phyloP scores from a whole-genome alignment of 2,329 filamentous ascomycete species.

The Colletotrichum noveboracense region DNA sequence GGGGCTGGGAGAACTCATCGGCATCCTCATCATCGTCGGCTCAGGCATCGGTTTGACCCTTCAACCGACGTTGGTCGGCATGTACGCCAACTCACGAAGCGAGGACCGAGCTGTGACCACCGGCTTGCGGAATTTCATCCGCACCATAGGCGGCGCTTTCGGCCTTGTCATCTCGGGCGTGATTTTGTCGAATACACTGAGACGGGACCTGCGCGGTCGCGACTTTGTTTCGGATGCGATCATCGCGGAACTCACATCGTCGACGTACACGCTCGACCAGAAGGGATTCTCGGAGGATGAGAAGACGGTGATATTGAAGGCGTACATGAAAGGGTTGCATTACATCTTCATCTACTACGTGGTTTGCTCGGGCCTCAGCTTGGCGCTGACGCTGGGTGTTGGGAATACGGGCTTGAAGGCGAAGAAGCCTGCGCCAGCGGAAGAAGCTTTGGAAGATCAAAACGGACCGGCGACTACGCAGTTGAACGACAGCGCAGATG shows the following conservation, averaged over 20 bases:
- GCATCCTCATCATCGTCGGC: slow-evolving; percentile 37
- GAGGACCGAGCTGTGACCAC: slow-evolving; percentile 42
- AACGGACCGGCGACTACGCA: background rate
- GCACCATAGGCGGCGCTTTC: slow-evolving; percentile 40
- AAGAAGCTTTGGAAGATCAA: background rate
- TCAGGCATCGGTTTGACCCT: slow-evolving; percentile 38
- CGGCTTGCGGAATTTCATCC: slow-evolving; percentile 42
- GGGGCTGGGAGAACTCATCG: slow-evolving; percentile 30
- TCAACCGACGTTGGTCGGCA: slow-evolving; percentile 41
- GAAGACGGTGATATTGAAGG: slow-evolving; percentile 25
- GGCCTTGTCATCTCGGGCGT: slow-evolving; percentile 35
- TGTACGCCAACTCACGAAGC: slow-evolving; percentile 39
- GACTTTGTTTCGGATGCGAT: slow-evolving; percentile 13
- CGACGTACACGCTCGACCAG: slow-evolving; percentile 25
- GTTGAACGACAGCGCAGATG: background rate
- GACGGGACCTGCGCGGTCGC: slow-evolving; percentile 14
- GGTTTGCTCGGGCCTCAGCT: slow-evolving; percentile 19
- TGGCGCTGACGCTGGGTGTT: slow-evolving; percentile 23
- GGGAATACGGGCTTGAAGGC: slow-evolving; percentile 27
- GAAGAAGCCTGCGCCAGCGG: background rate
- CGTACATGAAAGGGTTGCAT: slow-evolving; percentile 33
- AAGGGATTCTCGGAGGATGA: slow-evolving; percentile 22
- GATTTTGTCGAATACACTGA: slow-evolving; percentile 34
- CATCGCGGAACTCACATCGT: slow-evolving; percentile 29
- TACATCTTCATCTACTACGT: slow-evolving; percentile 31